Conservation (phyloP, 768 basidiomycete genomes). For the Leccinum pellstonianum region DNA sequence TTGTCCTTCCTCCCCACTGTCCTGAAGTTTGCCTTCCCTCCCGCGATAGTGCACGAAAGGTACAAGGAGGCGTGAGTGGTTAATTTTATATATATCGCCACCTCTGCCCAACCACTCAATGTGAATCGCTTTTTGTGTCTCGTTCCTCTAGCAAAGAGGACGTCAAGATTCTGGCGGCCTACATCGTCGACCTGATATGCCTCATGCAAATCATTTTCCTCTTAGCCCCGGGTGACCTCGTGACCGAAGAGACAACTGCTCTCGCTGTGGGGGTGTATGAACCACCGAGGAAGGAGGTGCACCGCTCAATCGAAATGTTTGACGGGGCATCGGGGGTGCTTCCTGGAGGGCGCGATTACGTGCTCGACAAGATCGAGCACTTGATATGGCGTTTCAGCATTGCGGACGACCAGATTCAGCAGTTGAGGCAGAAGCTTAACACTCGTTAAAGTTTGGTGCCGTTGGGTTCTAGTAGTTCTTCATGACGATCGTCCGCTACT, state of each 20-base stretch:
- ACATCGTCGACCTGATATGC: slow-evolving; percentile 15
- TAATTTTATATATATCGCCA: too few species aligned
- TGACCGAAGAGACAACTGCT: neutral
- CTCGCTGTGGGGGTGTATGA: slow-evolving; percentile 1
- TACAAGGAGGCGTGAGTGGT: slow-evolving; percentile 13
- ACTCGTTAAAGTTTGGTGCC: neutral
- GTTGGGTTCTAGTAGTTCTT: neutral
- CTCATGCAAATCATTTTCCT: slow-evolving; percentile 17
- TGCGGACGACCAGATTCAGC: slow-evolving; percentile 7
- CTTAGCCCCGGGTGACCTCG: neutral
- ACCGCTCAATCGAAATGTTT: neutral
- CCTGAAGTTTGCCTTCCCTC: neutral
- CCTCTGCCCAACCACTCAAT: neutral
- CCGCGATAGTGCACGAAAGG: neutral
- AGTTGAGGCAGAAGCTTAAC: neutral
- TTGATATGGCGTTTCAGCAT: slow-evolving; percentile 17
- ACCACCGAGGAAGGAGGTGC: slow-evolving; percentile 2
- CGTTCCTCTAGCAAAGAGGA: slow-evolving; percentile 1
- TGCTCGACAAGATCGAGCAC: slow-evolving; percentile 11
- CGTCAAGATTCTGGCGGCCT: slow-evolving; percentile 13
- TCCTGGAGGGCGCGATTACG: slow-evolving; percentile 8
- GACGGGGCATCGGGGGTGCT: neutral
- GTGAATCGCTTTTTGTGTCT: neutral
- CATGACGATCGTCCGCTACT: neutral
- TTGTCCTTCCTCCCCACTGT: neutral